Conservation (phyloP, 2,329 filamentous ascomycete genomes). For the Emergomyces pasteurianus region DNA sequence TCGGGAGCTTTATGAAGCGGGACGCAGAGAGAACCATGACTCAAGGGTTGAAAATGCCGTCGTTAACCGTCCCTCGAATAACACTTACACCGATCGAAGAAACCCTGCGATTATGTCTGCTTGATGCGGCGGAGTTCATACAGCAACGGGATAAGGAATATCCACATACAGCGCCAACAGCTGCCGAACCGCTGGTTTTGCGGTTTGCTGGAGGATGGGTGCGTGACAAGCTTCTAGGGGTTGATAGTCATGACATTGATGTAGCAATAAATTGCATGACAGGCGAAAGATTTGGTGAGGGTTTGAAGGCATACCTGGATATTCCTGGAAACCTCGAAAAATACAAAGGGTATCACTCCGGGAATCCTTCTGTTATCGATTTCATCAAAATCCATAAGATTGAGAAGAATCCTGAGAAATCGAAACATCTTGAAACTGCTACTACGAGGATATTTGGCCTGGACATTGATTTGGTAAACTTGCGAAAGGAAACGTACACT, state of each 20-base stretch:
- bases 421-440: slow-evolving; percentile 87
- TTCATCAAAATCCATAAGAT: slow-evolving; percentile 77
- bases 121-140: slow-evolving; percentile 71
- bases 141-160: slow-evolving; percentile 12
- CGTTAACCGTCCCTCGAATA: slow-evolving; percentile 27
- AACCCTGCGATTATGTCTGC: slow-evolving; percentile 60
- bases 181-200: slow-evolving; percentile 23
- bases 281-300: slow-evolving; percentile 35
- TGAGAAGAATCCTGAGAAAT: slow-evolving; percentile 85
- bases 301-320: slow-evolving; percentile 33
- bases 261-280: slow-evolving; percentile 40
- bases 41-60: slow-evolving; percentile 3
- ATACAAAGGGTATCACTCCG: slow-evolving; percentile 34
- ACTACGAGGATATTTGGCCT: slow-evolving; percentile 75
- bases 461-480: slow-evolving; percentile 88
- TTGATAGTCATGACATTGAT: slow-evolving; percentile 37
- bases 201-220: slow-evolving; percentile 41
- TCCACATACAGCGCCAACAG: slow-evolving; percentile 27
- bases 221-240: slow-evolving; percentile 37
- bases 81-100: slow-evolving; percentile 58
- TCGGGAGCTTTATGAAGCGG: slow-evolving; percentile 8
- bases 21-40: slow-evolving; percentile 14
- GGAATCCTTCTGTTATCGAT: slow-evolving; percentile 36
- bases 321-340: slow-evolving; percentile 28
- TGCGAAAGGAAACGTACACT: slow-evolving; percentile 81